phyloP scores from a whole-genome alignment of 495 filamentous ascomycete genomes.

The Xylaria scruposa region DNA sequence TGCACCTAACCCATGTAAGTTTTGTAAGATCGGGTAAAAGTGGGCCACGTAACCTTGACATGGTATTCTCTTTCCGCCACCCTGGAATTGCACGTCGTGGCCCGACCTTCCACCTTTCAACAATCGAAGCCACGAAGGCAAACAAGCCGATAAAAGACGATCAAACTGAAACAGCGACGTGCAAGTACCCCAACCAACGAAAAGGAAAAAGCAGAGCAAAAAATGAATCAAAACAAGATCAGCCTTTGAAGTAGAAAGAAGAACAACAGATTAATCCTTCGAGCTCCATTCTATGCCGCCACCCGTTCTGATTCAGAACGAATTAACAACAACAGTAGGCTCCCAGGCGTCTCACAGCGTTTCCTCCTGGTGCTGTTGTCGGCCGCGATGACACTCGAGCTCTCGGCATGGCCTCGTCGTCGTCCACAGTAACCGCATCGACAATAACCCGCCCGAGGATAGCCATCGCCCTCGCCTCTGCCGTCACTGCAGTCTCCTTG shows the following conservation, averaged over 20 bases:
- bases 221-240: not conserved
- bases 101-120: not conserved
- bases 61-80: not conserved
- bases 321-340: not conserved
- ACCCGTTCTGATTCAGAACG: not conserved
- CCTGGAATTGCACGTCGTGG: not conserved
- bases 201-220: not conserved
- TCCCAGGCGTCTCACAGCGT: not conserved
- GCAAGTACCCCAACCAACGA: not conserved
- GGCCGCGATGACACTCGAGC: conserved; percentile 36
- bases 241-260: not conserved
- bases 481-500: conserved; percentile 44
- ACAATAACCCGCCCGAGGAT: conserved; percentile 51
- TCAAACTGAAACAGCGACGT: not conserved
- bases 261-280: not conserved
- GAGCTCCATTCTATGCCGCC: not conserved
- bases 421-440: conserved; percentile 47
- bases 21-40: not conserved
- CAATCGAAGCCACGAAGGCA: not conserved
- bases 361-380: not conserved
- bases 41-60: not conserved
- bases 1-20: too few species aligned
- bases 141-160: not conserved
- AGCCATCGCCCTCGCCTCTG: conserved; percentile 46
- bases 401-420: conserved; percentile 38